Evolutionary conservation across 352 stramenopile species (phyloP).

Genomic region (Phytopythium delawarense): DNA sequence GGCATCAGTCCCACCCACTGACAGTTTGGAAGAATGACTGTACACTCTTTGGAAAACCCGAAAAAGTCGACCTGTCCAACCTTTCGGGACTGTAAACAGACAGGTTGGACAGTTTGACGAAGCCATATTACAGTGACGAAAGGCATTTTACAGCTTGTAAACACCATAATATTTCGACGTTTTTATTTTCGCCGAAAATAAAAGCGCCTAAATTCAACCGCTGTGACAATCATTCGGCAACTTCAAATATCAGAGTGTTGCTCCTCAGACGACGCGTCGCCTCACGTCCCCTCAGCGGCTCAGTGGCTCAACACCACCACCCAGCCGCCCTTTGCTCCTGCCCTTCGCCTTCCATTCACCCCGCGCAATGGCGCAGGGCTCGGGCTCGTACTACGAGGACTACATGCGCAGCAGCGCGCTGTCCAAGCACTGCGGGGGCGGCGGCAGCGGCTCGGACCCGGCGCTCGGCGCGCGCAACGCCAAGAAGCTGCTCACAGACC

Average conservation of each 20-base stretch:
- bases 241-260: background rate
- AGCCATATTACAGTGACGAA: no score
- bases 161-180: no score
- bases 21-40: no score
- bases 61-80: no score
- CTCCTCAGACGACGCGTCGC: background rate
- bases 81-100: no score
- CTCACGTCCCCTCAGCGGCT: background rate
- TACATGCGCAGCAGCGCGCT: slow-evolving; percentile 78
- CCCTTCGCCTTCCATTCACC: background rate
- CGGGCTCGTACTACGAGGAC: slow-evolving; percentile 76
- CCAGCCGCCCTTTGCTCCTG: background rate
- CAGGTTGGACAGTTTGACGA: no score
- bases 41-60: no score
- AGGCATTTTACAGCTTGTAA: no score
- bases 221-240: background rate
- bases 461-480: slow-evolving; percentile 22
- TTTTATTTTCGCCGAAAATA: background rate
- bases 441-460: slow-evolving; percentile 1
- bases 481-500: slow-evolving; percentile 81
- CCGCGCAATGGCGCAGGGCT: slow-evolving; percentile 19
- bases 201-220: background rate
- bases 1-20: no score
- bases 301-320: no score
- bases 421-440: slow-evolving; percentile 53